Evolutionary conservation across 805 yeast species (phyloP).

Genomic region (Suhomyces xylopsoci): DNA sequence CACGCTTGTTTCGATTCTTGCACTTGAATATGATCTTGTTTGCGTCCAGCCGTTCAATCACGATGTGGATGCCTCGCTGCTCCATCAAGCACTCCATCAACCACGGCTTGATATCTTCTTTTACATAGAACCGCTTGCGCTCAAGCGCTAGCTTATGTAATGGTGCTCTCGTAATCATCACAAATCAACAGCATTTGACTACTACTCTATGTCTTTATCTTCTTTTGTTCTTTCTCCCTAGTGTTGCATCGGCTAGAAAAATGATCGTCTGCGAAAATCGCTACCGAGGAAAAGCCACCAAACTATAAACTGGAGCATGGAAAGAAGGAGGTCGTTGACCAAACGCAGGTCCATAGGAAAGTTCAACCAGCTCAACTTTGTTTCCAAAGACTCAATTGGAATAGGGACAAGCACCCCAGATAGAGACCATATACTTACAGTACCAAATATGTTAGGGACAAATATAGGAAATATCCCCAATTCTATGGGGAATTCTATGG

Average conservation of each 20-base stretch:
- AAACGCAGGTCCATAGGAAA: not conserved
- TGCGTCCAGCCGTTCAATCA: constrained; percentile 60
- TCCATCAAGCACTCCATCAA: constrained; percentile 43
- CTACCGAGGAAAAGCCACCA: too few relatives aligned
- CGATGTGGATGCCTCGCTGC: constrained; percentile 52
- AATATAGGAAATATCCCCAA: too few relatives aligned
- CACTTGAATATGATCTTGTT: constrained; percentile 62
- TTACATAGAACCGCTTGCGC: constrained; percentile 27
- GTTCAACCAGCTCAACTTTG: constrained; percentile 4
- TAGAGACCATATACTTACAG: not conserved
- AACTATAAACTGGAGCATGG: not conserved
- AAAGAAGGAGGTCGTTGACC: constrained; percentile 1
- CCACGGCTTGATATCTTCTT: constrained; percentile 61
- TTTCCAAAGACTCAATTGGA: not conserved
- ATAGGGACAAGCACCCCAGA: not conserved
- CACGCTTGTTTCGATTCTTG: constrained; percentile 29
- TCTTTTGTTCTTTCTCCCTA: not conserved
- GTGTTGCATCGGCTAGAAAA: not conserved
- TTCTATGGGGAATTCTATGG: too few relatives aligned
- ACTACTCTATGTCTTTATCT: too few relatives aligned
- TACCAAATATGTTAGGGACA: too few relatives aligned
- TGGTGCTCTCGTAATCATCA: not conserved
- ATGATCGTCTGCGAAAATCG: not conserved
- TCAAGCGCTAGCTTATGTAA: constrained; percentile 19
- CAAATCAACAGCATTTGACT: too few relatives aligned